phyloP scores from a whole-genome alignment of 2,329 filamentous ascomycete genomes.

The Karstenula rhodostoma region DNA sequence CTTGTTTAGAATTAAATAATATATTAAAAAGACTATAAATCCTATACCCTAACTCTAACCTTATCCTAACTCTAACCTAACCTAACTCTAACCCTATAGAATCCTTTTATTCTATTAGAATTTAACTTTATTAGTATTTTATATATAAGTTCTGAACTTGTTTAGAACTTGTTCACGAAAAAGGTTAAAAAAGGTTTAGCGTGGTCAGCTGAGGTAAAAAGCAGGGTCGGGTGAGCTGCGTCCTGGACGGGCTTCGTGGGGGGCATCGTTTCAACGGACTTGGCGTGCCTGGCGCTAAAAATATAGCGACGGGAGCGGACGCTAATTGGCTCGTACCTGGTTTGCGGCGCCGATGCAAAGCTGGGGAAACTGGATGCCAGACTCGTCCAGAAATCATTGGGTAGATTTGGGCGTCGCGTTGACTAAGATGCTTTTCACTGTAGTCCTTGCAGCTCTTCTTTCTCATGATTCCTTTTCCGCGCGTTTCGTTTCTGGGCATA shows the following conservation, averaged over 20 bases:
- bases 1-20: no score
- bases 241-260: slow-evolving; percentile 6
- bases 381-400: background rate
- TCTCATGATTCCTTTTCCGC: background rate
- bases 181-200: no score
- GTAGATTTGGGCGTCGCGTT: background rate
- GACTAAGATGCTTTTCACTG: background rate
- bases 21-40: no score
- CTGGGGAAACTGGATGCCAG: background rate
- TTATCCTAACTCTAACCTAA: no score
- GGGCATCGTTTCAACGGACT: slow-evolving; percentile 5
- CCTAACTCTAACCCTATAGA: no score
- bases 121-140: no score
- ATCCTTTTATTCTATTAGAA: no score
- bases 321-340: slow-evolving; percentile 20
- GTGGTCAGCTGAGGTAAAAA: no score
- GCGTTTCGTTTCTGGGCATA: background rate
- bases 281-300: slow-evolving; percentile 15
- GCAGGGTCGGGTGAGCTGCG: no score
- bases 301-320: background rate
- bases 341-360: slow-evolving; percentile 5
- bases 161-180: no score
- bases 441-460: background rate
- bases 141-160: no score
- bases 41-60: no score